Percentiles rank a stretch among this genome's conserved stretches.
phyloP scores from a whole-genome alignment of 805 yeast species.

The Candida parachauliodes region DNA sequence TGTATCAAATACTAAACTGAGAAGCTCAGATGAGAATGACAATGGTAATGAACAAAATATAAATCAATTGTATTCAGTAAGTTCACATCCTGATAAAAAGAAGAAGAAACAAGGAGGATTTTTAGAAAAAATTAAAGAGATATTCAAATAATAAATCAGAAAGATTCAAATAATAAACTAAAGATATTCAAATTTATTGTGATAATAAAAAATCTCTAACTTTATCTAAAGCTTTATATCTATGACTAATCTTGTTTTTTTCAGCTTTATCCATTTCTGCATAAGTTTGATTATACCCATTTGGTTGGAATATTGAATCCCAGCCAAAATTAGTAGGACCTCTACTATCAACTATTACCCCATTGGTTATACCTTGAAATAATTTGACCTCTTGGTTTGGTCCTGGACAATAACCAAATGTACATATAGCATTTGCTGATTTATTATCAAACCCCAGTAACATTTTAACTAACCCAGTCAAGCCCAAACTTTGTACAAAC shows the following conservation, averaged over 20 bases:
- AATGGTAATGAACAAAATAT: constrained; percentile 9
- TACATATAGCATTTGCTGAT: constrained; percentile 82
- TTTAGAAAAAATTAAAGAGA: constrained; percentile 43
- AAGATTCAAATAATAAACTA: too few species aligned
- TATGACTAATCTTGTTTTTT: constrained; percentile 83
- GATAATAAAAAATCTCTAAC: constrained; percentile 53
- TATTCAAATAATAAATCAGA: constrained; percentile 29
- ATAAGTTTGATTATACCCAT: constrained; percentile 63
- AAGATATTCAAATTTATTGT: too few species aligned
- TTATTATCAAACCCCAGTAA: constrained; percentile 79
- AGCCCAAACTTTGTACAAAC: constrained; percentile 77
- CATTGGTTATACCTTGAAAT: constrained; percentile 83
- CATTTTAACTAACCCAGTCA: constrained; percentile 73
- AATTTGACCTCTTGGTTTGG: constrained; percentile 69
- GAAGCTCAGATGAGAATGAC: constrained; percentile 16
- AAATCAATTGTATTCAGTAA: constrained; percentile 32
- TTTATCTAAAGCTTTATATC: constrained; percentile 77
- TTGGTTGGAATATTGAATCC: constrained; percentile 89
- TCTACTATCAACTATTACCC: constrained; percentile 70
- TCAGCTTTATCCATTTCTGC: constrained; percentile 81
- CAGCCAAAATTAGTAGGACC: constrained; percentile 90
- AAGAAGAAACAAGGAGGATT: constrained; percentile 31
- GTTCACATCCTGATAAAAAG: constrained; percentile 29
- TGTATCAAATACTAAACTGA: constrained; percentile 28
- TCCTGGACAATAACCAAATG: constrained; percentile 87